Base-by-base conservation (phyloP, 2,329 filamentous ascomycete species). In the Pseudogymnoascus sp. region DNA sequence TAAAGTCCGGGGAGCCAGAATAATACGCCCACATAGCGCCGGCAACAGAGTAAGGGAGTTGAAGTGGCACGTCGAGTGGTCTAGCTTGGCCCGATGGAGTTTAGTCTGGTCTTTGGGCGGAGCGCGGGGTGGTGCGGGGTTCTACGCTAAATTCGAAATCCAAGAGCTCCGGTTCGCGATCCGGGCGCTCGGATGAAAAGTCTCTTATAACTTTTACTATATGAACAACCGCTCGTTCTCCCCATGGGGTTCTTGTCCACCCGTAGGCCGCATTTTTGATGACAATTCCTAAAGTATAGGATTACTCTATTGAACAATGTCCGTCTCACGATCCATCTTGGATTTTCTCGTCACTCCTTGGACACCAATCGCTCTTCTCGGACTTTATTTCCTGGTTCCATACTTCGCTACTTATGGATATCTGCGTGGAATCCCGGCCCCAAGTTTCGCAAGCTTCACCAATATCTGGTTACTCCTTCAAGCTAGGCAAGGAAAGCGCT, bases 401-500 rank as follows among this genome's bases (percentile, higher is more conserved):
- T 73, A 73, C 58, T 64, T 71, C 59, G 71, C 69, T 12, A 66
- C 69, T 9, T 68, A 72, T 37, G 63, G 64, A 8, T 59, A 57
- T 4, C 41, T 73, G 2, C 61, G 72, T 57, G 73, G 75, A 59
- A 77, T 84, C 5, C 81, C 82, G 1, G 74, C 75, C 4, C 81
- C 81, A 1, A 74, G 78, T n/a, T 70, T 77, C 0, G 85, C 86
- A 2, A 78, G 79, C 12, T 90, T 92, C 72, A 84, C 86, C 30
- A 91, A 92, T 67, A 75, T 95, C 28, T 97, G 92, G 92, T 81
- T 96, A 20, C 74, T 96, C 58, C 76, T 78, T 7, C 81, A 86
- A 11, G 78, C 77, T 60, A 85, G 92, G 1, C 78, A 81, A 3
- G 91, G 91, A 1, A 78, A 80, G 57, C 79, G 88, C 8, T 90